These are phyloP conservation scores for Sclerotinia nivalis DNA, from an alignment of 2,329 filamentous ascomycete genomes.

Conservation along the genomic window DNA sequence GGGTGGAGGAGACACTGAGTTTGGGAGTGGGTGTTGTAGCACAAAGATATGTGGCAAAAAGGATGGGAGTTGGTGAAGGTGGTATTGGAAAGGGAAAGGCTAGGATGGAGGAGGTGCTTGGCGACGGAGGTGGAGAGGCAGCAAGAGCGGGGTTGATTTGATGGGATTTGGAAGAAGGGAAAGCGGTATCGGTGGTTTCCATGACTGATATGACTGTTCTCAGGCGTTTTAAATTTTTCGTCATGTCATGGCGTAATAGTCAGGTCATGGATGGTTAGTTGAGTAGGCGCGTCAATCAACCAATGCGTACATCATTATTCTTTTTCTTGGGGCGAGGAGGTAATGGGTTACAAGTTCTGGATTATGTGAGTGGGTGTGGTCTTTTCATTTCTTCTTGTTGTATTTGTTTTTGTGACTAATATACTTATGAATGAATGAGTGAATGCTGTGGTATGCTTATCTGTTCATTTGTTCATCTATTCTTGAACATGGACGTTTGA, in stretches of 20 bases:
- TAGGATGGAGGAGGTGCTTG: slow-evolving; percentile 55
- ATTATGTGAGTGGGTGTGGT: neutral
- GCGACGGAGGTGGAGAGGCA: slow-evolving; percentile 59
- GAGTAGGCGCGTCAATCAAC: neutral
- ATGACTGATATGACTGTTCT: neutral
- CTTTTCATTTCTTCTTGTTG: neutral
- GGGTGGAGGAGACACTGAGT: slow-evolving; percentile 85
- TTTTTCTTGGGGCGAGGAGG: neutral
- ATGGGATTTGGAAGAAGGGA: neutral
- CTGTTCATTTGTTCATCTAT: neutral
- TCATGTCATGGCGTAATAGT: neutral
- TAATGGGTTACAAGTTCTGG: neutral
- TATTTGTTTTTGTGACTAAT: neutral
- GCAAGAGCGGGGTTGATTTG: slow-evolving; percentile 55
- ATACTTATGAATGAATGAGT: neutral
- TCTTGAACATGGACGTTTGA: neutral
- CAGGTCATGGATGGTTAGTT: neutral
- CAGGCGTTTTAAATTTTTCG: slow-evolving; percentile 3
- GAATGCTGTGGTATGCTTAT: neutral
- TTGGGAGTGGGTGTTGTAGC: slow-evolving; percentile 83
- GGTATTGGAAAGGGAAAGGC: slow-evolving; percentile 62
- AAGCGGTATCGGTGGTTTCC: neutral
- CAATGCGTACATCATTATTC: neutral
- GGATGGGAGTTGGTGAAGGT: slow-evolving; percentile 94
- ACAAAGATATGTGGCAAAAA: slow-evolving; percentile 88